These are phyloP conservation scores for Cichorium intybus DNA, from an alignment of 140 eudicot species.

Conservation along the genomic window DNA sequence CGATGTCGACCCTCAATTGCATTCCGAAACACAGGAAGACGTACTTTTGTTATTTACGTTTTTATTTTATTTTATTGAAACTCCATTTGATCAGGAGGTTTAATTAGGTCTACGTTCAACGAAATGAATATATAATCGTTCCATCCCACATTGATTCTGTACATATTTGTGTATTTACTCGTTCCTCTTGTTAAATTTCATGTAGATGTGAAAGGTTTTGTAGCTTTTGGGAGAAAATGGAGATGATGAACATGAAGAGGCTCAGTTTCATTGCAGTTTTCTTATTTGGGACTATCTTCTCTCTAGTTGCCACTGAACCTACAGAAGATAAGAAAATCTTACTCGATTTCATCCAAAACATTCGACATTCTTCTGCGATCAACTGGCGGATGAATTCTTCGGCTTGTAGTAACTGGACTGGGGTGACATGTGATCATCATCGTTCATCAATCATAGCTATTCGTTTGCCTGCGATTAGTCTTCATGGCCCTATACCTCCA, in stretches of 20 bases:
- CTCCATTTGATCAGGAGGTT: not conserved
- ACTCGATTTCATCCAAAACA: constrained; percentile 52
- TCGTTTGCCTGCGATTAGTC: constrained; percentile 71
- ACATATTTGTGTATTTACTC: not conserved
- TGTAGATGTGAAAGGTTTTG: constrained; percentile 15
- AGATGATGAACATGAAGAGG: constrained; percentile 32
- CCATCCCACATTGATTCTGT: not conserved
- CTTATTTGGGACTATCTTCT: constrained; percentile 29
- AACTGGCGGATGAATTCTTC: constrained; percentile 65
- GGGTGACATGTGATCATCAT: constrained; percentile 77
- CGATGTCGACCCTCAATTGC: constrained; percentile 2
- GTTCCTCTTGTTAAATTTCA: not conserved
- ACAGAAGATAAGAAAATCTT: constrained; percentile 67
- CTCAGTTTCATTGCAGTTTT: constrained; percentile 30
- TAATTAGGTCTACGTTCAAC: not conserved
- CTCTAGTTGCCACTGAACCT: constrained; percentile 51
- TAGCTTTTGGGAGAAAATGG: constrained; percentile 15
- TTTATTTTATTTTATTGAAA: not conserved
- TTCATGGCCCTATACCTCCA: constrained; percentile 52
- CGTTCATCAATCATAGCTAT: constrained; percentile 66
- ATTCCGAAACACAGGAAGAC: not conserved
- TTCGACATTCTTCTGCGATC: constrained; percentile 41
- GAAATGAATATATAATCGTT: not conserved
- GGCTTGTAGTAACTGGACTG: constrained; percentile 74
- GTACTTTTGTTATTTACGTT: constrained; percentile 1